phyloP scores from a whole-genome alignment of 2,329 filamentous ascomycete species.

The Pseudogymnoascus sp. region DNA sequence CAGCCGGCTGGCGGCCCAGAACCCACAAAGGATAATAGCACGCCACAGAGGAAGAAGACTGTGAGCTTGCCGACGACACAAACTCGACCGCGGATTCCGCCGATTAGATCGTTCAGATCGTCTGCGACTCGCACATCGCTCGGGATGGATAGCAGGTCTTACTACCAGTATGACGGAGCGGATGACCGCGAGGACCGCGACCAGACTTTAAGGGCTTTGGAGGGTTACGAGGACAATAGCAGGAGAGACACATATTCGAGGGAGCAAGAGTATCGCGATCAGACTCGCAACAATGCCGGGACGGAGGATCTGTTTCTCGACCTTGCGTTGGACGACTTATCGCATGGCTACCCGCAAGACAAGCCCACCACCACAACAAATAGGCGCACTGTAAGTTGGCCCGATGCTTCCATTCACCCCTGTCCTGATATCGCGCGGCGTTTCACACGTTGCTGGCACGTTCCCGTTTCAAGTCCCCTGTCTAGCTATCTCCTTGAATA shows the following conservation, averaged over 20 bases:
- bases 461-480: slow-evolving; percentile 4
- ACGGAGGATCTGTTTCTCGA: slow-evolving; percentile 26
- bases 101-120: slow-evolving; percentile 11
- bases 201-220: slow-evolving; percentile 15
- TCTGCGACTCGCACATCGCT: slow-evolving; percentile 3
- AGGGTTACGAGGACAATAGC: slow-evolving; percentile 8
- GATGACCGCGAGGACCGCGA: slow-evolving; percentile 14
- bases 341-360: background rate
- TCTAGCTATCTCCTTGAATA: slow-evolving; percentile 7
- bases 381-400: slow-evolving; percentile 17
- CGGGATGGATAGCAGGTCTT: slow-evolving; percentile 6
- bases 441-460: slow-evolving; percentile 4
- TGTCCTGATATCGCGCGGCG: background rate
- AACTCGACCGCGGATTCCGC: slow-evolving; percentile 5
- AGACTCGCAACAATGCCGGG: background rate
- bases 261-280: slow-evolving; percentile 2
- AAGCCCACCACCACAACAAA: background rate
- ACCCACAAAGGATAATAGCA: background rate
- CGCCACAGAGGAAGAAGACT: background rate
- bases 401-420: slow-evolving; percentile 4
- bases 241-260: background rate
- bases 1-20: background rate
- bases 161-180: slow-evolving; percentile 1
- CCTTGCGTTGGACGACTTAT: slow-evolving; percentile 22
- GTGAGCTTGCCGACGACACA: background rate